phyloP scores from a whole-genome alignment of 2,329 filamentous ascomycete species.

The Pyrenophora graminea region DNA sequence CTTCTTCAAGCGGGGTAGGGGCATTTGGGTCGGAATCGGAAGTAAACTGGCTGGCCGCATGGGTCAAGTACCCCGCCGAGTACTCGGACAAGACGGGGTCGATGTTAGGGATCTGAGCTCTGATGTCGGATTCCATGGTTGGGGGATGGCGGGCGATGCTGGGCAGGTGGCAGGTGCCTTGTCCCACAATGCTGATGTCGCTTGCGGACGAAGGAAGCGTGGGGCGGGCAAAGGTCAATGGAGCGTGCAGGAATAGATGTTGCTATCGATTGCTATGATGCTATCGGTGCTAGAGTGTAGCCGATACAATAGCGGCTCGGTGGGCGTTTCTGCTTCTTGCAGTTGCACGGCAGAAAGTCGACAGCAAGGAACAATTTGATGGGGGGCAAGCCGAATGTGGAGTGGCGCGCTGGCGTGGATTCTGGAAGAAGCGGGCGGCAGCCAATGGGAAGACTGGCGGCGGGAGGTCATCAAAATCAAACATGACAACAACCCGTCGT shows the following conservation, averaged over 20 bases:
- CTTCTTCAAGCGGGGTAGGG: conserved; percentile 80
- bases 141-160: conserved; percentile 22
- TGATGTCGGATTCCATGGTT: conserved; percentile 85
- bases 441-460: conserved; percentile 26
- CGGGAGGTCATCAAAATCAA: conserved; percentile 15
- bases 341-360: conserved; percentile 28
- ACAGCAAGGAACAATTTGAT: conserved; percentile 24
- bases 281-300: conserved; percentile 3
- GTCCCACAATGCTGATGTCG: conserved; percentile 24
- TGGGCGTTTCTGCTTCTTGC: conserved; percentile 25
- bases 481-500: conserved; percentile 10
- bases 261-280: conserved; percentile 9
- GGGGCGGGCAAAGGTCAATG: conserved; percentile 20
- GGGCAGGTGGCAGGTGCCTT: conserved; percentile 14
- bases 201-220: conserved; percentile 20
- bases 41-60: conserved; percentile 83
- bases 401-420: conserved; percentile 16
- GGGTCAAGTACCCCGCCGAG: conserved; percentile 89
- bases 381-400: conserved; percentile 23
- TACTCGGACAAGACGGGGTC: conserved; percentile 90
- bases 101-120: conserved; percentile 79
- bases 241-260: conserved; percentile 19
- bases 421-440: conserved; percentile 19
- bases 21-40: conserved; percentile 71
- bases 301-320: conserved; percentile 22